Base-by-base conservation (phyloP, 495 filamentous ascomycete species). In the Neurospora sp. region DNA sequence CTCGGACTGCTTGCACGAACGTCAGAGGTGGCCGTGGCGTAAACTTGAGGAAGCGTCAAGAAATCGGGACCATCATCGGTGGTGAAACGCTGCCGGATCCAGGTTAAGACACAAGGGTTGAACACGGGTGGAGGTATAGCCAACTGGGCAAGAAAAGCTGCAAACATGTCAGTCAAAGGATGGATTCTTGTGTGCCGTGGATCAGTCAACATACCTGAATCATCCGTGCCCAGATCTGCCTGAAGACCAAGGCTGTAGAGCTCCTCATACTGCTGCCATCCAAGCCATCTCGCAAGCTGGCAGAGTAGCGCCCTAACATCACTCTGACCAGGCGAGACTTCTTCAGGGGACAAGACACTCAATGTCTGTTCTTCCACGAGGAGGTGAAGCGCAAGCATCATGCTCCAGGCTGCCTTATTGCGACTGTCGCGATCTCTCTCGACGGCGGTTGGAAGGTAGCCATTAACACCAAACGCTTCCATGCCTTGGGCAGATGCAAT, bases 361-460 rank as follows among this genome's bases (percentile, higher is more conserved):
- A 99, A 88, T 78, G 96, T 98, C 74, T 92, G 88, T 76, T 99
- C 96, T 79, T 99, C 95, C 3, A 91, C 85, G 5, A 97, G 79
- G 8, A 98, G 86, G 80, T 98, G 96, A 31, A 99, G 85, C 16
- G 88, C 90, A 69, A 96, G 84, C 11, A 98, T 83, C 3, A 95
- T 84, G 68, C 89, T 90, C 73, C 88, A 88, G 46, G 93, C 84
- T 40, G 88, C 86, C 69, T 84, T 87, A 27, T 86, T 86, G 40
- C 91, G 87, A 53, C 84, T 82, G 38, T 86, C 85, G 44, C 84
- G 82, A 69, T 84, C 84, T 71, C 85, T 84, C 38, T 84, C 83
- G 42, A 81, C 74, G 14, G 88, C 87, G 10, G 90, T 92, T 44
- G 91, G 91, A 66, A 93, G 82, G 73, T 87, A 89, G 20, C 89